phyloP scores from a whole-genome alignment of 1,139 yeast genomes.

The Candida gigantensis region DNA sequence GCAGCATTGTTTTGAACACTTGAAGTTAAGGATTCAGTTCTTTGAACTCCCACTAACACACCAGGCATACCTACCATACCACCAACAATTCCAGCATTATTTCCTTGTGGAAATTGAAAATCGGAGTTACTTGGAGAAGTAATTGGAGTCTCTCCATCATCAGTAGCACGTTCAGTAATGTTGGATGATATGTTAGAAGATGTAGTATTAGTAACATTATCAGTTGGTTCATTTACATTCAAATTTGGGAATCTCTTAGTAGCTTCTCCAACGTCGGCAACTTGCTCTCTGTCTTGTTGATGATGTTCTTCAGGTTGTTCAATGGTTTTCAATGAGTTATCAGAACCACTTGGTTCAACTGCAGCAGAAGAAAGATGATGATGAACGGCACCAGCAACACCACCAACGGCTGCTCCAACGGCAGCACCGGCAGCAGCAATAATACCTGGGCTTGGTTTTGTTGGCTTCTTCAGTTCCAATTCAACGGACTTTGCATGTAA shows the following conservation, averaged over 20 bases:
- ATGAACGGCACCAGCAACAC: slow-evolving; percentile 6
- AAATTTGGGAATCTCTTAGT: slow-evolving; percentile 21
- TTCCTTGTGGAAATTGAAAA: slow-evolving; percentile 52
- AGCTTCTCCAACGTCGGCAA: slow-evolving; percentile 7
- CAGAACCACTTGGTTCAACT: background rate
- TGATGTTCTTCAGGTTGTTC: slow-evolving; percentile 6
- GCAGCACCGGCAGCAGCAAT: slow-evolving; percentile 19
- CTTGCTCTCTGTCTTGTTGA: slow-evolving; percentile 1
- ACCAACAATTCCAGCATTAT: slow-evolving; percentile 36
- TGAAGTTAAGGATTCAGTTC: slow-evolving; percentile 82
- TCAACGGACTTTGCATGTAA: slow-evolving; percentile 17
- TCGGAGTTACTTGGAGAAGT: slow-evolving; percentile 60
- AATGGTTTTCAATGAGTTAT: background rate
- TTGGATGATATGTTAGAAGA: slow-evolving; percentile 44
- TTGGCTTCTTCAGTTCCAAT: slow-evolving; percentile 22
- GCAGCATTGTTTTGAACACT: slow-evolving; percentile 93
- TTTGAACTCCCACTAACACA: slow-evolving; percentile 46
- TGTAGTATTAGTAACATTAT: slow-evolving; percentile 27
- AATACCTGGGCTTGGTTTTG: slow-evolving; percentile 17
- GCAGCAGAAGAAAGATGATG: slow-evolving; percentile 5
- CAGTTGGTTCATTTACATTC: slow-evolving; percentile 20
- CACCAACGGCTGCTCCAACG: slow-evolving; percentile 18
- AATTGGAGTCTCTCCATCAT: slow-evolving; percentile 50
- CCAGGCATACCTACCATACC: slow-evolving; percentile 53
- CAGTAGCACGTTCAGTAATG: slow-evolving; percentile 35